Evolutionary conservation across 345 rosid genomes (phyloP).

Genomic region (Populus nigra): DNA sequence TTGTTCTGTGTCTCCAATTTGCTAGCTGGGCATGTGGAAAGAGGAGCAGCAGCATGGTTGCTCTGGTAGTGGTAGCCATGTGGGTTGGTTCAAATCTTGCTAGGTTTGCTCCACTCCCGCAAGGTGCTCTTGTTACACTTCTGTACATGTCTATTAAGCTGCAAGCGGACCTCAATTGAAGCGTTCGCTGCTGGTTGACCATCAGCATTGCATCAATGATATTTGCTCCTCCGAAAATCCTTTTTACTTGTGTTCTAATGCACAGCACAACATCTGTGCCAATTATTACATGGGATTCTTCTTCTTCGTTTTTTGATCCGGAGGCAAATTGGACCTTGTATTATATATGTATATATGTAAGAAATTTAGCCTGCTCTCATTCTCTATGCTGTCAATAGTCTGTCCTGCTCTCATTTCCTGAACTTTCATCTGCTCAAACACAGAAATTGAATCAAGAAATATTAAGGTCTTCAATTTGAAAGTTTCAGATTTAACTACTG

Average conservation of each 20-base stretch:
- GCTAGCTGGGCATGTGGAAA: conserved; percentile 91
- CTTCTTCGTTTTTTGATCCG: too few species aligned
- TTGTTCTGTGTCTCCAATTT: conserved; percentile 62
- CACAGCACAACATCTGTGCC: too few species aligned
- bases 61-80: conserved; percentile 59
- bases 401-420: too few species aligned
- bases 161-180: conserved; percentile 55
- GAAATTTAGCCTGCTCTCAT: too few species aligned
- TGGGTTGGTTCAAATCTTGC: conserved; percentile 81
- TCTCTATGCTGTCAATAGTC: too few species aligned
- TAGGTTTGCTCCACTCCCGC: conserved; percentile 76
- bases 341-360: too few species aligned
- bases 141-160: conserved; percentile 88
- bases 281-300: too few species aligned
- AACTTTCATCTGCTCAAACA: too few species aligned
- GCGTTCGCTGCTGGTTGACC: not conserved
- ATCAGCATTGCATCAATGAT: not conserved
- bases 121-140: conserved; percentile 75
- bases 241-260: not conserved
- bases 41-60: conserved; percentile 77
- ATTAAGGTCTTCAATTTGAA: not conserved
- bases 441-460: too few species aligned
- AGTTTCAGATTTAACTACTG: not conserved
- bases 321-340: too few species aligned
- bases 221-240: not conserved